Evolutionary conservation across 768 basidiomycete species (phyloP), one percentile per base, ranked within the genome.

Genomic region (Leccinum sublutescens): DNA sequence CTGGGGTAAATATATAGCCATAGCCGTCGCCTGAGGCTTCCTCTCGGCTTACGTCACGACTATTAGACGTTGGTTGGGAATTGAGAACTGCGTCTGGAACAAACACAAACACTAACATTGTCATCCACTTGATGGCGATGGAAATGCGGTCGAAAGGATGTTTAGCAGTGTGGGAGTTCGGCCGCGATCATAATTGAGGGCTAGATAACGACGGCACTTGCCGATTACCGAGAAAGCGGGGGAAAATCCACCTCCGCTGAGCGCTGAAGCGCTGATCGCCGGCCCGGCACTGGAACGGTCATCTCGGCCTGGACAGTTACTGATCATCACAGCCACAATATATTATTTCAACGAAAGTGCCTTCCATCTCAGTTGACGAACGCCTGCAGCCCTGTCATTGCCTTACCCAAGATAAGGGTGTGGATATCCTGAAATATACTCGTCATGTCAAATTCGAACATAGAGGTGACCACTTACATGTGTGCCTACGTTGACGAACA

Each of bases 331-430:
- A 33, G 31, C n/a, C 4, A 33, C 31, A 33, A 14, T 21, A 27
- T 19, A 50, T 43, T 21, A 29, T 33, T 43, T 2, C 5, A 34
- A 58, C 34, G 27, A 58, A 48, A 47, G 56, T 17, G 23, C 33
- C 43, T 43, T 38, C 21, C n/a, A 27, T 56, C 59, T 64, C 73
- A 85, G 68, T 83, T 87, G 29, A 83, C 82, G 69, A 98, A 98
- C 1, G 96, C 96, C 45, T 85, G 85, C 47, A 94, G 83, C 14
- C 86, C 93, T 1, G 96, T 98, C 68, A 98, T 87, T 2, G 94
- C 91, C 69, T 91, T 95, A 54, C 96, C 96, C 40, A 99, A 78
- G 54, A 98, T 93, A 59, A 96, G 88, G n/a, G 91, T 80, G 66
- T 93, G 91, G 48, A 94, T 91, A 64, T 95, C 91, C 87, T 93